Percentiles rank a stretch among this genome's conserved stretches.
Evolutionary conservation across 306 rosid genomes (phyloP).

Genomic region (Vicia sativa): DNA sequence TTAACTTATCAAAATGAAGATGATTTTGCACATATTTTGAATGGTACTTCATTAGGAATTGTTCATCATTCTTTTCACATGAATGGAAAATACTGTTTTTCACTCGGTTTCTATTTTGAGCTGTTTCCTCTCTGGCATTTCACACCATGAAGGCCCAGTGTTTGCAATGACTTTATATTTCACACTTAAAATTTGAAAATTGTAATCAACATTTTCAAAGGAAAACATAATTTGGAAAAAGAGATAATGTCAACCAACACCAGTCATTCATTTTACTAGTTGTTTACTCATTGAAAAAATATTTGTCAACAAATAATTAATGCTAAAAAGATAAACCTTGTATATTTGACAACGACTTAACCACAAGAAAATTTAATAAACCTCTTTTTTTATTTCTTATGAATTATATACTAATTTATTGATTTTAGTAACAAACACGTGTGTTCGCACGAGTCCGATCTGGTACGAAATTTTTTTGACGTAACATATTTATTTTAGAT

Average conservation of each 20-base stretch:
- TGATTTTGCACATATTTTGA: neutral
- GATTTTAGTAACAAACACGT: no score
- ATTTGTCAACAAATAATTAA: conserved; percentile 31
- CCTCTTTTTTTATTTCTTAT: neutral
- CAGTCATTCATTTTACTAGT: conserved; percentile 13
- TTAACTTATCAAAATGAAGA: no score
- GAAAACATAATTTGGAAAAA: neutral
- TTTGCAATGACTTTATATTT: conserved; percentile 21
- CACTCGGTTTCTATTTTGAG: conserved; percentile 6
- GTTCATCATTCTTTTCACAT: neutral
- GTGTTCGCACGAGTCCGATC: no score
- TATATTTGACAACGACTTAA: conserved; percentile 7
- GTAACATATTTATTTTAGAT: no score
- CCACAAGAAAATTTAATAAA: conserved; percentile 24
- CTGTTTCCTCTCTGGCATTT: conserved; percentile 29
- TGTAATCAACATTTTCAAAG: conserved; percentile 28
- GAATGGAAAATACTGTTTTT: neutral
- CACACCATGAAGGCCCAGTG: conserved; percentile 19
- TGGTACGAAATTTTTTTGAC: no score
- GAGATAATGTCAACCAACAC: conserved; percentile 1
- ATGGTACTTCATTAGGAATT: neutral
- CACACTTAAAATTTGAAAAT: conserved; percentile 24
- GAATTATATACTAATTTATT: no score
- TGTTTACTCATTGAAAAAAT: conserved; percentile 10
- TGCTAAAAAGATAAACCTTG: neutral